phyloP scores from a whole-genome alignment of 2,329 filamentous ascomycete species.

The Pleoardoris graminearum region DNA sequence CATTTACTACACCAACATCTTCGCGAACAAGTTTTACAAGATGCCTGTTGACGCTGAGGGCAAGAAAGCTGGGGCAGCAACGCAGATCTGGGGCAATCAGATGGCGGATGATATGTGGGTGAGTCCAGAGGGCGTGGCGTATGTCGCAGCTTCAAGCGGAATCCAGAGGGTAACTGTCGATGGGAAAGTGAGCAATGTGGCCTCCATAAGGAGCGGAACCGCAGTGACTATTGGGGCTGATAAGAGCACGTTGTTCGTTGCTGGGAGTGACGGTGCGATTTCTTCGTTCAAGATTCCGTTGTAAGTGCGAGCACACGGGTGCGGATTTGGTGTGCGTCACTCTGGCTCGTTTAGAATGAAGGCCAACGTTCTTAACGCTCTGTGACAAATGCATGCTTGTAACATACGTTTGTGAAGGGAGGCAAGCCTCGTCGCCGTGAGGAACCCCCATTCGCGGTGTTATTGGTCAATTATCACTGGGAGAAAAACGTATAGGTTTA shows the following conservation, averaged over 20 bases:
- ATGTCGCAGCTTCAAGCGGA: constrained; percentile 18
- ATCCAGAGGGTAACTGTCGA: constrained; percentile 19
- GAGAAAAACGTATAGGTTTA: too few species aligned
- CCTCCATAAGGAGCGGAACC: constrained; percentile 15
- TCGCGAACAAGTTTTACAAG: constrained; percentile 25
- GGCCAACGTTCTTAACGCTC: too few species aligned
- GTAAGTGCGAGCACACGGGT: too few species aligned
- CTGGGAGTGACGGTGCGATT: constrained; percentile 14
- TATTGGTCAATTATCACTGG: too few species aligned
- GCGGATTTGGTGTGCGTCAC: too few species aligned
- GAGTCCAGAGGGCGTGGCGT: constrained; percentile 18
- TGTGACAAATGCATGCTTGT: too few species aligned
- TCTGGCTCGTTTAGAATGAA: too few species aligned
- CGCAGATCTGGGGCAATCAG: constrained; percentile 21
- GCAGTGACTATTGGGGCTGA: constrained; percentile 17
- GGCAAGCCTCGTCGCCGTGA: too few species aligned
- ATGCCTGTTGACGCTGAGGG: constrained; percentile 22
- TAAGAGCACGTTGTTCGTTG: constrained; percentile 21
- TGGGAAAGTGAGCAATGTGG: constrained; percentile 19
- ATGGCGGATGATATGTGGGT: constrained; percentile 23
- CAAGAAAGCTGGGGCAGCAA: constrained; percentile 17
- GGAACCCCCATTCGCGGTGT: too few species aligned
- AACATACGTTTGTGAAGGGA: too few species aligned
- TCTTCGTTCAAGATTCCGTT: constrained; percentile 13
- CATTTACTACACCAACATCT: constrained; percentile 28